Evolutionary conservation across 371 early-diverging fungal genomes (phyloP).

Genomic region (Mortierella sp.): DNA sequence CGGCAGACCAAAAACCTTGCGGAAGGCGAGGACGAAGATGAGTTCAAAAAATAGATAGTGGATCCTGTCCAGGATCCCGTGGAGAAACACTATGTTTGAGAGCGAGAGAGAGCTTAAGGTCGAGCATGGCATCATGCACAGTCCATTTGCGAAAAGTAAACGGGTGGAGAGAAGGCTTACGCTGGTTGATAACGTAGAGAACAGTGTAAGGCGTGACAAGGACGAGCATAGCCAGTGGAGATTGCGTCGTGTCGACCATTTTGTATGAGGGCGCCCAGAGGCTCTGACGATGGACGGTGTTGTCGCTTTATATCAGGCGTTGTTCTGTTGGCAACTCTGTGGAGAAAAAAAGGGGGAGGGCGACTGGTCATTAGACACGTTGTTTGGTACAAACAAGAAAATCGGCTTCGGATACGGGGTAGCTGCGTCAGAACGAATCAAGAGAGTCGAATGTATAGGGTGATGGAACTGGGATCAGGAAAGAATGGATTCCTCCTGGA

Average conservation of each 20-base stretch:
- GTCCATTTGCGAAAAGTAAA: neutral
- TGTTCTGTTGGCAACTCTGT: too few species aligned
- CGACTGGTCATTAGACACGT: too few species aligned
- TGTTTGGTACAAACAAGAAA: too few species aligned
- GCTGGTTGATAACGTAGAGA: slow-evolving; percentile 36
- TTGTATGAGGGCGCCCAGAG: neutral
- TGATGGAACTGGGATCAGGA: too few species aligned
- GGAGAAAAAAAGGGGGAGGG: too few species aligned
- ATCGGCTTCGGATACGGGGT: too few species aligned
- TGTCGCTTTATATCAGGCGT: too few species aligned
- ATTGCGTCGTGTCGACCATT: slow-evolving; percentile 38
- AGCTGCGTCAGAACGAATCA: too few species aligned
- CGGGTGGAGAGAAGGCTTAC: slow-evolving; percentile 6
- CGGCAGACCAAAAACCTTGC: slow-evolving; percentile 43
- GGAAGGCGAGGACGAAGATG: slow-evolving; percentile 54
- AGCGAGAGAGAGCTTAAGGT: neutral
- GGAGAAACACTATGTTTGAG: slow-evolving; percentile 20
- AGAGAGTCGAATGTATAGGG: too few species aligned
- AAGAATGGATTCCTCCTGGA: too few species aligned
- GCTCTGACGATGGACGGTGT: too few species aligned
- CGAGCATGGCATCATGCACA: neutral
- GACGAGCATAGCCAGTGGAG: slow-evolving; percentile 47
- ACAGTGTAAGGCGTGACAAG: slow-evolving; percentile 41
- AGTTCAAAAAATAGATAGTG: slow-evolving; percentile 62
- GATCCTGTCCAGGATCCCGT: slow-evolving; percentile 56